phyloP scores from a whole-genome alignment of 352 stramenopile genomes.

The Pythium guiyangense region DNA sequence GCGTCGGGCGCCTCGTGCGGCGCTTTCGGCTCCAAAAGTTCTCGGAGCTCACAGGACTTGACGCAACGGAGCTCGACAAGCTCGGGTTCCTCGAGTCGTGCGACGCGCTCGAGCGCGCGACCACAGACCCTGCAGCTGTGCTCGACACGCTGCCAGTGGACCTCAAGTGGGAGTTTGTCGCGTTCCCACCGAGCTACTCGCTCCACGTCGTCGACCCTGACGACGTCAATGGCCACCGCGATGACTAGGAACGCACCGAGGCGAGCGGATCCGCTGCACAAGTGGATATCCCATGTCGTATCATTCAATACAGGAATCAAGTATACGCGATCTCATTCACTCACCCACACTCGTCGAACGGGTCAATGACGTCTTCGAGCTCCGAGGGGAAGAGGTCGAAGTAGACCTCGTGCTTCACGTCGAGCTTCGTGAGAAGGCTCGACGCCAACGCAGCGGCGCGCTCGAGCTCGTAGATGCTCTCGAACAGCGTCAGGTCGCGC shows the following conservation, averaged over 20 bases:
- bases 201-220: slow-evolving; percentile 40
- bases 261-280: neutral
- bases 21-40: slow-evolving; percentile 56
- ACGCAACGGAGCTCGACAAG: slow-evolving; percentile 9
- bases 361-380: slow-evolving; percentile 26
- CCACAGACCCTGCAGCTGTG: slow-evolving; percentile 12
- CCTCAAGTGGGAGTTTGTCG: slow-evolving; percentile 24
- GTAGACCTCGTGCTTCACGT: slow-evolving; percentile 18
- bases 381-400: slow-evolving; percentile 28
- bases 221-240: slow-evolving; percentile 9
- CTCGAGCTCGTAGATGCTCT: slow-evolving; percentile 15
- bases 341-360: slow-evolving; percentile 18
- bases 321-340: neutral
- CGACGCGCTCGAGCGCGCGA: slow-evolving; percentile 27
- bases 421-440: slow-evolving; percentile 11
- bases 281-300: neutral
- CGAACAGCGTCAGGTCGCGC: slow-evolving; percentile 16
- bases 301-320: neutral
- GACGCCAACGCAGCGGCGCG: slow-evolving; percentile 5
- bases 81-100: slow-evolving; percentile 19
- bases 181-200: slow-evolving; percentile 27
- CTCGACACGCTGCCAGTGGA: slow-evolving; percentile 32
- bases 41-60: slow-evolving; percentile 33
- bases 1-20: slow-evolving; percentile 32
- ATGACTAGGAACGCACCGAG: neutral